Base-by-base conservation (phyloP, 352 stramenopile species). In the Phytopythium oedochilum region DNA sequence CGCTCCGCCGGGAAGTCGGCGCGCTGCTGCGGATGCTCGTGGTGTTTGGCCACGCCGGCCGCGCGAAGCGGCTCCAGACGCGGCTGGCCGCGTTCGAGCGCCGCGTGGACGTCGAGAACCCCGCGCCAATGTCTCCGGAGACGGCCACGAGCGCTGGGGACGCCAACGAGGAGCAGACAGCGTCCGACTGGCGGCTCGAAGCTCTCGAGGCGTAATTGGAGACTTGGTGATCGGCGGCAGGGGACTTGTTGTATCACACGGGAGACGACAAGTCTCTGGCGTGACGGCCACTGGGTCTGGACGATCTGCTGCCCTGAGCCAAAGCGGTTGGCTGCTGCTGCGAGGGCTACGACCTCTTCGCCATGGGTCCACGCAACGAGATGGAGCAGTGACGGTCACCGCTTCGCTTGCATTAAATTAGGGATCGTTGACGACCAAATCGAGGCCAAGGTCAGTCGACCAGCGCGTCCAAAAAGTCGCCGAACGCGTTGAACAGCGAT, bases 401-500 rank as follows among this genome's bases (percentile, higher is more conserved):
- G n/a, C n/a, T n/a, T n/a, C n/a, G n/a, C n/a, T n/a, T n/a, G n/a
- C n/a, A n/a, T n/a, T n/a, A n/a, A n/a, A n/a, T n/a, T n/a, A n/a
- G n/a, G n/a, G n/a, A n/a, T n/a, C n/a, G n/a, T n/a, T n/a, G n/a
- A n/a, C n/a, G n/a, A n/a, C n/a, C n/a, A 36, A 36, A 36, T 36
- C 10, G 10, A 36, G 10, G 7, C 7, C 11, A 6, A 11, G 5
- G 7, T 71, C 67, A 86, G 20, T 86, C 67, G 29, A 88, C 66
- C 18, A 90, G 59, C 18, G 85, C 70, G 31, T 91, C 80, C 23
- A 91, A 42, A 44, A 91, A 85, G 57, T 89, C 68, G 25, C 75
- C 78, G 34, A 91, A 83, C 3, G 75, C 73, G 60, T 88, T 88
- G 40, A 91, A 79, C 25, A 91, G 62, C 40, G 74, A 78, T 39